Evolutionary conservation across 2,329 filamentous ascomycete genomes (phyloP), one percentile per base, ranked within the genome.

Genomic region (Fonsecaea multimorphosa): DNA sequence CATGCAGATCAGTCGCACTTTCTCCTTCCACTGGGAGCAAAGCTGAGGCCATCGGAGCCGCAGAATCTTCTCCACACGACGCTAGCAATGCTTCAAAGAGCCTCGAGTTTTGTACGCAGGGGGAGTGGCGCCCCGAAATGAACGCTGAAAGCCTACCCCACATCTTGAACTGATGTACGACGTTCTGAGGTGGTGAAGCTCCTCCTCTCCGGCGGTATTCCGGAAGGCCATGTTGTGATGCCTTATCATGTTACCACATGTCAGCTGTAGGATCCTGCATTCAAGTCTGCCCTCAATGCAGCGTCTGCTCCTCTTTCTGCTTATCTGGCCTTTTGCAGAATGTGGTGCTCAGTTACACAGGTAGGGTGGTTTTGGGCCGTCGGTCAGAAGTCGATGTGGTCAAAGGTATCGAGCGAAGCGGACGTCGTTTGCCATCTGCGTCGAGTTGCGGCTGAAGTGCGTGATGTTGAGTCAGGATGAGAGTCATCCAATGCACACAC

Each of bases 31-130:
- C 6, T 52, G 9, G 44, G 5, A 16, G 16, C 51, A 29, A 12
- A n/a, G 14, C 55, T 27, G n/a, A 52, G n/a, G n/a, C 46, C 32
- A 16, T 52, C 40, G 38, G 52, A 53, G 40, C 27, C 40, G 22
- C 31, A 24, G 44, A 60, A 31, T 36, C 58, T 58, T 58, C 61
- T 58, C 61, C 61, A 63, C 61, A 63, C 52, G 24, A 58, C 46
- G 58, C 58, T 29, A 61, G 19, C 34, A 19, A 24, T 38, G 34
- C 40, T 32, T 16, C 34, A 29, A 24, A 19, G 54, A 40, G 44
- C 27, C 11, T 49, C 8, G 44, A 24, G 22, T 5, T 12, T 27
- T 12, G 44, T 49, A 27, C 44, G 44, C 44, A 24, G n/a, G 12
- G 1, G 27, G 19, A 12, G 19, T 49, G 19, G 44, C 7, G 52